These are phyloP conservation scores for Vanderwaltozyma verrucispora DNA, from an alignment of 805 yeast species.

Conservation along the genomic window DNA sequence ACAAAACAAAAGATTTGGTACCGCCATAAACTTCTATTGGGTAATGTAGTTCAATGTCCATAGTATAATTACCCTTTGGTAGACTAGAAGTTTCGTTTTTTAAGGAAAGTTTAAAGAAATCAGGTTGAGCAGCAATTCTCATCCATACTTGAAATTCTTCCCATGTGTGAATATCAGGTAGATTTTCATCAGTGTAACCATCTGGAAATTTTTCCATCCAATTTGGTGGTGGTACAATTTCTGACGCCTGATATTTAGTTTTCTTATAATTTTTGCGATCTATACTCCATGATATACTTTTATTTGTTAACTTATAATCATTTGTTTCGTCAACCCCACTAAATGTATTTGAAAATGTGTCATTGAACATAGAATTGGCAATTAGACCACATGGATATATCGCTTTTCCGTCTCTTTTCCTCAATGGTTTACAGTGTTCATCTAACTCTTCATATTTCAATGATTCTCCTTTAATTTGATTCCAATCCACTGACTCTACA, in stretches of 20 bases:
- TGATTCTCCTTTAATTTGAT: conserved; percentile 72
- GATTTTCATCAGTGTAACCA: conserved; percentile 59
- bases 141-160: conserved; percentile 76
- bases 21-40: conserved; percentile 83
- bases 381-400: conserved; percentile 78
- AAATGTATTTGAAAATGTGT: conserved; percentile 50
- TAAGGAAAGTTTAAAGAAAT: conserved; percentile 73
- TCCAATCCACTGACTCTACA: conserved; percentile 72
- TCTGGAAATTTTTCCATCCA: conserved; percentile 63
- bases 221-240: conserved; percentile 76
- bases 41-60: conserved; percentile 64
- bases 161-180: conserved; percentile 63
- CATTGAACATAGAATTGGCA: conserved; percentile 73
- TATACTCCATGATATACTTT: conserved; percentile 63
- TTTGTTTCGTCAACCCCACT: conserved; percentile 25
- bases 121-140: conserved; percentile 89
- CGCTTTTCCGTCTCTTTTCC: conserved; percentile 26
- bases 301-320: conserved; percentile 34
- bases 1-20: conserved; percentile 68
- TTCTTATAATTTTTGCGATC: conserved; percentile 55
- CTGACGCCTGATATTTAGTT: conserved; percentile 47
- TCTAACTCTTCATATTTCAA: conserved; percentile 41
- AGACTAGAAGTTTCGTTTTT: conserved; percentile 54
- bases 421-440: conserved; percentile 30
- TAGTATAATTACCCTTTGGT: conserved; percentile 55